Evolutionary conservation across 1,284 basidiomycete species (phyloP).

Genomic region (Malassezia nana): DNA sequence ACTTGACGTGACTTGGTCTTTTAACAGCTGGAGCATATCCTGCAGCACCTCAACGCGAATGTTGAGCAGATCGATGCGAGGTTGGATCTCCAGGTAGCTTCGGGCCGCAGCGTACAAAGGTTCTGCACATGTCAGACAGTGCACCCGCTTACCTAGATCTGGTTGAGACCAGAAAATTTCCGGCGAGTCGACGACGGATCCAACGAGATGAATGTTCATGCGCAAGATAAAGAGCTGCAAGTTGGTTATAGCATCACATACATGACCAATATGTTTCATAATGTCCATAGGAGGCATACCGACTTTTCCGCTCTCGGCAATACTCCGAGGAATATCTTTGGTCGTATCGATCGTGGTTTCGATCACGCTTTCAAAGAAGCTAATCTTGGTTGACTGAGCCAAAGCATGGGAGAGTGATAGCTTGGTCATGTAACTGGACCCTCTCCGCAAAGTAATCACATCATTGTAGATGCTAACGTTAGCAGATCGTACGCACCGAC

Average conservation of each 20-base stretch:
- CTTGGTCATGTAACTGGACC: constrained; percentile 95
- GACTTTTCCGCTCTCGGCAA: constrained; percentile 89
- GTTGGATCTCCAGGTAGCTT: constrained; percentile 82
- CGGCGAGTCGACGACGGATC: constrained; percentile 86
- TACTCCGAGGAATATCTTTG: constrained; percentile 85
- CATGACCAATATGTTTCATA: constrained; percentile 82
- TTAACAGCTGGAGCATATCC: constrained; percentile 90
- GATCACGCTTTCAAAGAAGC: constrained; percentile 66
- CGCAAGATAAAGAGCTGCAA: constrained; percentile 68
- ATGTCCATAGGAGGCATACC: constrained; percentile 62
- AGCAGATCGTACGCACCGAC: constrained; percentile 17
- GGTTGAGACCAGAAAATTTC: constrained; percentile 76
- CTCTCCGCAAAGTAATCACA: constrained; percentile 86
- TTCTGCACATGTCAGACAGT: constrained; percentile 51
- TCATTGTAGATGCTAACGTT: constrained; percentile 81
- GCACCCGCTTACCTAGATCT: constrained; percentile 54
- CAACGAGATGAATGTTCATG: constrained; percentile 90
- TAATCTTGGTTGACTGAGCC: constrained; percentile 88
- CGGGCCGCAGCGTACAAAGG: constrained; percentile 80
- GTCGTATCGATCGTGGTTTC: constrained; percentile 90
- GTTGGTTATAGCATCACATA: background rate
- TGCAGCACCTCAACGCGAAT: constrained; percentile 86
- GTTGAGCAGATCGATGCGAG: constrained; percentile 83
- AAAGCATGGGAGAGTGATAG: constrained; percentile 86
- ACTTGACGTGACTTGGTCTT: constrained; percentile 81